Evolutionary conservation across 1,284 basidiomycete genomes (phyloP).

Genomic region (Termitomyces sp.): DNA sequence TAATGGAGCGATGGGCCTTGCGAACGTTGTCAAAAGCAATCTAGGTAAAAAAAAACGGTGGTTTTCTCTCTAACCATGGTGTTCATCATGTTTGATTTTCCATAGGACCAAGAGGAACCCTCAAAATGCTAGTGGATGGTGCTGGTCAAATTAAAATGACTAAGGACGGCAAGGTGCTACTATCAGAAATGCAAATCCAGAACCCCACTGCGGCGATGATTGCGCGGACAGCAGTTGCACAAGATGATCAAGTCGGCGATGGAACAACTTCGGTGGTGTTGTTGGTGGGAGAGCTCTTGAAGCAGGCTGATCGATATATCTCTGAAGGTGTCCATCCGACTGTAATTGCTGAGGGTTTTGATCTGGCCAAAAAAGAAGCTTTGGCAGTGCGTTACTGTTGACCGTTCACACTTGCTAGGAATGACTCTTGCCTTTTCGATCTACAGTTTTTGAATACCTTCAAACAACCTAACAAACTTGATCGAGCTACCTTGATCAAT

Average conservation of each 20-base stretch:
- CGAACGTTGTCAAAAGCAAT: slow-evolving; percentile 96
- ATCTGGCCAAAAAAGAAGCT: slow-evolving; percentile 95
- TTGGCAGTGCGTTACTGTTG: slow-evolving; percentile 56
- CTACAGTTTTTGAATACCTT: slow-evolving; percentile 88
- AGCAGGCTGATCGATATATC: slow-evolving; percentile 97
- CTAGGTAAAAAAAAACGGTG: slow-evolving; percentile 57
- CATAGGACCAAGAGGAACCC: slow-evolving; percentile 87
- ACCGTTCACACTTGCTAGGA: neutral
- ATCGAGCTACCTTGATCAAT: slow-evolving; percentile 87
- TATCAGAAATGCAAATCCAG: slow-evolving; percentile 99
- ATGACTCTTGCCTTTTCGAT: neutral
- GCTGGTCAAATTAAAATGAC: slow-evolving; percentile 99
- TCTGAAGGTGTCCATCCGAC: slow-evolving; percentile 98
- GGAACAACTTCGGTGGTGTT: slow-evolving; percentile 98
- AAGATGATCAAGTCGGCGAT: slow-evolving; percentile 99
- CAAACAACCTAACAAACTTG: slow-evolving; percentile 71
- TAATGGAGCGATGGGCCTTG: slow-evolving; percentile 94
- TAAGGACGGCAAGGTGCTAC: slow-evolving; percentile 97
- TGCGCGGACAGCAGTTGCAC: slow-evolving; percentile 95
- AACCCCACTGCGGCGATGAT: slow-evolving; percentile 99
- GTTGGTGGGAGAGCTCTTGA: slow-evolving; percentile 94
- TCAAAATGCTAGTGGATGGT: slow-evolving; percentile 99
- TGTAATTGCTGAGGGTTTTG: slow-evolving; percentile 93
- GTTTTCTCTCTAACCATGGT: slow-evolving; percentile 13
- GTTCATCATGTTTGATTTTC: slow-evolving; percentile 11